Base-by-base conservation (phyloP, 2,329 filamentous ascomycete genomes). In the Colletotrichum somersetense region DNA sequence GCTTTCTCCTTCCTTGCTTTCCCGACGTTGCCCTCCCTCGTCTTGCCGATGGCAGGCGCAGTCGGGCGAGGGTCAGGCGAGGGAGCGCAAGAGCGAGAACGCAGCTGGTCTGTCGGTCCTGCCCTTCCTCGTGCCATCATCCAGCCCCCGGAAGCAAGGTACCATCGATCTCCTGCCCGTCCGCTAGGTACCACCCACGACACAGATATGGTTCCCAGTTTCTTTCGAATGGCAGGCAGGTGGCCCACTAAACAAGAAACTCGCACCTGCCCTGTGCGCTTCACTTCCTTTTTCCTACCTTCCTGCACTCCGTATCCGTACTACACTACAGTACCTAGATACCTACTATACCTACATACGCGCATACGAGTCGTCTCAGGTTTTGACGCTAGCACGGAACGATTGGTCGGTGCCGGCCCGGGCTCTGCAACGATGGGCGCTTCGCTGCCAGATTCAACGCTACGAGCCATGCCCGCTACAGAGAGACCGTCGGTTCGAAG, bases 171-270 rank as follows among this genome's bases (percentile, higher is more conserved):
- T 66, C 66, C 58, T 44, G 53, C 53, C 56, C 67, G 62, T 44
- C 44, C 3, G 18, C 20, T 46, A n/a, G 44, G 44, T 53, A 33
- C 50, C 50, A 30, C 16, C 3, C 14, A 30, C 26, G 1, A 14
- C 2, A 30, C 38, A 63, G 61, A 53, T 48, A 23, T 23, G 56
- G 62, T 66, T 67, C 48, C 48, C 20, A 8, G 35, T 26, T 58
- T 58, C n/a, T 30, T 40, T 61, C 55, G 48, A 56, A 35, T 16
- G 66, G 59, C 66, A 46, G 66, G 59, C 61, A 46, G 14, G 18
- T 40, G 59, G 26, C 42, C 70, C 66, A 57, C 70, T 69, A 65
- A 72, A 72, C 70, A 72, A 72, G 70, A 65, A 69, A 52, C 40
- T 52, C 46, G 26, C 55, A 62, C 67, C n/a, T 72, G 66, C 69